Conservation (phyloP, 306 rosid species). For the Mucuna pruriens region DNA sequence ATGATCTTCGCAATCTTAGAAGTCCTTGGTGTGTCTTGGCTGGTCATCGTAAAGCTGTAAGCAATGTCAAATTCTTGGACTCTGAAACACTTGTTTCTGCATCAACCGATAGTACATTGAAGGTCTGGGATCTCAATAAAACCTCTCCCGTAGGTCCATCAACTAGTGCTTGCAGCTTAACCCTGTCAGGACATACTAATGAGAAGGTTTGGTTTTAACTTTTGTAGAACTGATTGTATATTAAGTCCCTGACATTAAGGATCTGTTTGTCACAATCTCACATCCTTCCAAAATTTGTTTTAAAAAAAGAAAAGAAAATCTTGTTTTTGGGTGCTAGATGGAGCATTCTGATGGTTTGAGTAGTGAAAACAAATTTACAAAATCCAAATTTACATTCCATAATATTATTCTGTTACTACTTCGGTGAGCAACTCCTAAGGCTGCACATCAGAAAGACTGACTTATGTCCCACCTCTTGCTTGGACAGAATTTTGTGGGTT, state of each 20-base stretch:
- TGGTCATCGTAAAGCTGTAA: slow-evolving; percentile 64
- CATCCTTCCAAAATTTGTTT: neutral
- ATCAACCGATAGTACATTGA: slow-evolving; percentile 80
- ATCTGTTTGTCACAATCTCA: neutral
- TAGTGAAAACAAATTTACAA: neutral
- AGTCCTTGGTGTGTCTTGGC: neutral
- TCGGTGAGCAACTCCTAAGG: neutral
- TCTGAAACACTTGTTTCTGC: slow-evolving; percentile 82
- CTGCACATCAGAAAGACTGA: neutral
- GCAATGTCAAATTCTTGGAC: slow-evolving; percentile 82
- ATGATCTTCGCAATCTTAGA: slow-evolving; percentile 11
- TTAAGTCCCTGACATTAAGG: neutral
- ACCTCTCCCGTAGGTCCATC: slow-evolving; percentile 63
- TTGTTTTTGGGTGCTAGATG: neutral
- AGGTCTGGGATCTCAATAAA: slow-evolving; percentile 86
- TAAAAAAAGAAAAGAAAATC: neutral
- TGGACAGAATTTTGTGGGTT: neutral
- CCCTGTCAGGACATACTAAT: slow-evolving; percentile 79
- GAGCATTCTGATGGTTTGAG: neutral
- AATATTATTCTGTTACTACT: neutral
- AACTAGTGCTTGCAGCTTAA: slow-evolving; percentile 69
- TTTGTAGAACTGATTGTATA: slow-evolving; percentile 19
- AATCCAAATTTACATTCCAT: neutral
- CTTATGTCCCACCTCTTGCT: neutral
- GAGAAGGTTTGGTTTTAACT: slow-evolving; percentile 64